Evolutionary conservation across 75 land plant species (phyloP).

Genomic region (Cunninghamia lanceolata): DNA sequence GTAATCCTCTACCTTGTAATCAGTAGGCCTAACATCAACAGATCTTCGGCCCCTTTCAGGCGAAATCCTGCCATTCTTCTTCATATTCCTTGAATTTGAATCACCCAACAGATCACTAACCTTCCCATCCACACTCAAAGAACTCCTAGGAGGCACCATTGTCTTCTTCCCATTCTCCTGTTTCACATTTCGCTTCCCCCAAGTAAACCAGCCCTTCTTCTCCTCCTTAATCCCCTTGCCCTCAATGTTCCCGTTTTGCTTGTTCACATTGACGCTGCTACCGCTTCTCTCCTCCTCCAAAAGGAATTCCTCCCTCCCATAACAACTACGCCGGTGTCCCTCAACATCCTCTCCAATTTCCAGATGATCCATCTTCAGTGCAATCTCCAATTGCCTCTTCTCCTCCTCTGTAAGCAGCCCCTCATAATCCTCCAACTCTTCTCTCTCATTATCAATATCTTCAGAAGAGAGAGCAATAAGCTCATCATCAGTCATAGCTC

Average conservation of each 20-base stretch:
- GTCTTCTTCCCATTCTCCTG: constrained; percentile 56
- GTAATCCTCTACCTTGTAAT: constrained; percentile 28
- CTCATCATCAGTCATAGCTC: constrained; percentile 80
- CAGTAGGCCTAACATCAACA: constrained; percentile 28
- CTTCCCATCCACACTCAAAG: constrained; percentile 62
- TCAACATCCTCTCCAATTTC: constrained; percentile 27
- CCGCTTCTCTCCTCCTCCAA: not conserved
- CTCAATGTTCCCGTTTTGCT: constrained; percentile 9
- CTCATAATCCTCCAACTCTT: constrained; percentile 37
- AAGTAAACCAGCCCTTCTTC: constrained; percentile 84
- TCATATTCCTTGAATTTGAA: constrained; percentile 35
- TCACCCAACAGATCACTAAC: constrained; percentile 58
- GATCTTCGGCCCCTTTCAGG: constrained; percentile 30
- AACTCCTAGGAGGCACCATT: constrained; percentile 53
- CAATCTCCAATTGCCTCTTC: constrained; percentile 55
- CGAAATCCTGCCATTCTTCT: constrained; percentile 46
- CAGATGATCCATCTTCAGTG: constrained; percentile 51
- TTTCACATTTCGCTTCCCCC: constrained; percentile 59
- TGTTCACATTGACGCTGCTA: not conserved
- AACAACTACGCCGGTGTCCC: constrained; percentile 12
- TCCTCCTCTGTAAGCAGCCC: constrained; percentile 70
- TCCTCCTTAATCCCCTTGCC: constrained; percentile 27
- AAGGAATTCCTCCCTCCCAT: constrained; percentile 10
- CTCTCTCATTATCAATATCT: constrained; percentile 48
- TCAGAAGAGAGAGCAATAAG: constrained; percentile 41